These are phyloP conservation scores for Thelephora aurantiotincta DNA, from an alignment of 768 basidiomycete genomes.

Conservation along the genomic window DNA sequence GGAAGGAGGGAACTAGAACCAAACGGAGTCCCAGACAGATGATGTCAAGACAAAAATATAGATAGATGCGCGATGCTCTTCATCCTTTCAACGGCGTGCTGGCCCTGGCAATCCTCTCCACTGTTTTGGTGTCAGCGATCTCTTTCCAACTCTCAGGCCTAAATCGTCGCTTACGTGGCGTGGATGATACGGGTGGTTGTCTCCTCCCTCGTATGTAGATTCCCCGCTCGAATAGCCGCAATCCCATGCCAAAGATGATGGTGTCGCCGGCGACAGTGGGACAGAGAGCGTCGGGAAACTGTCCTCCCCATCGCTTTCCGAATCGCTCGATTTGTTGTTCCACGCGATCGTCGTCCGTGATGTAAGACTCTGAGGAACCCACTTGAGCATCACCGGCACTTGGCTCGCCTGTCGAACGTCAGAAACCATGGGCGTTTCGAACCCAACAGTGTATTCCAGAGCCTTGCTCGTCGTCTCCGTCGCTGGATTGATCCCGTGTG, in stretches of 20 bases:
- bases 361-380: conserved; percentile 27
- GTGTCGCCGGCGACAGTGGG: conserved; percentile 21
- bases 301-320: conserved; percentile 14
- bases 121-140: conserved; percentile 9
- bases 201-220: conserved; percentile 16
- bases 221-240: conserved; percentile 20
- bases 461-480: conserved; percentile 13
- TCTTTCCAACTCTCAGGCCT: neutral
- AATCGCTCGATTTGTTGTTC: conserved; percentile 10
- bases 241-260: conserved; percentile 17
- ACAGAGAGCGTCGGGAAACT: conserved; percentile 21
- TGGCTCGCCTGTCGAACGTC: conserved; percentile 25
- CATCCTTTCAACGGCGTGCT: conserved; percentile 13
- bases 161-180: conserved; percentile 15
- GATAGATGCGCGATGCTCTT: neutral
- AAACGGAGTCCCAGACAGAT: neutral
- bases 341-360: conserved; percentile 17
- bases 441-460: conserved; percentile 24
- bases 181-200: conserved; percentile 20
- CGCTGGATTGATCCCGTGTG: conserved; percentile 41
- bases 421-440: conserved; percentile 31
- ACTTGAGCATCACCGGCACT: conserved; percentile 22
- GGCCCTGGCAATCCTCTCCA: conserved; percentile 24
- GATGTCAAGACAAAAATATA: conserved; percentile 4
- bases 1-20: neutral